Base-by-base conservation (phyloP, 495 filamentous ascomycete species). In the Glonium stellatum region DNA sequence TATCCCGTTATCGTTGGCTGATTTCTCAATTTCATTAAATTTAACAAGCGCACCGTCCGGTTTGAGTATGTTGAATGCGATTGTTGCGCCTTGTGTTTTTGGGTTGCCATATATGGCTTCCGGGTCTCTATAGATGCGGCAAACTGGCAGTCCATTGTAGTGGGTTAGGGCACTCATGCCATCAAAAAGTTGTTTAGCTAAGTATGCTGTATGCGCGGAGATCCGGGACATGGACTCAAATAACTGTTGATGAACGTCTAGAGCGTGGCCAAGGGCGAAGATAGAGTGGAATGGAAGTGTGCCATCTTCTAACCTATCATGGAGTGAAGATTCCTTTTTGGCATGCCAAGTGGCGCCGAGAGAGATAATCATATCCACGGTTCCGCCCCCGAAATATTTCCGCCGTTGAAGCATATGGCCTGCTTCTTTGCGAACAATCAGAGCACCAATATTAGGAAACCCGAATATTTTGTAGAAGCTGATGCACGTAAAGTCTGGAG, bases 391-490 rank as follows among this genome's bases (percentile, higher is more conserved):
- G 67, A 92, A 92, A 67, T 87, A 90, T 54, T 77, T 81, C 31
- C 86, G 77, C 52, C 82, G 75, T 51, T 76, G 72, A 10, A 92
- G 77, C 39, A 87, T 79, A 47, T 82, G 77, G 1, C 80, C 83
- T 21, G 84, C 82, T 19, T 77, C 74, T 63, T 78, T 84, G 25
- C 86, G 80, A 12, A 91, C 78, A 39, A 90, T 78, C 22, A 92
- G 70, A 5, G 80, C 87, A 1, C 88, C 88, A 15, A 92, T 76
- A 57, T 91, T 84, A 0, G 88, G 88, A 58, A 88, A 88, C 13
- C 88, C 88, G 67, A 91, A 91, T 54, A 91, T 87, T 71, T 92
- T 92, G 71, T 91, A 90, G 67, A 91, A 83, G 9, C 84, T 87
- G 22, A 90, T 59, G 37, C 80, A 82, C 6, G 78, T 82, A 61